Conservation (phyloP, 2,329 filamentous ascomycete species). For the Lasiodiplodia sp. region DNA sequence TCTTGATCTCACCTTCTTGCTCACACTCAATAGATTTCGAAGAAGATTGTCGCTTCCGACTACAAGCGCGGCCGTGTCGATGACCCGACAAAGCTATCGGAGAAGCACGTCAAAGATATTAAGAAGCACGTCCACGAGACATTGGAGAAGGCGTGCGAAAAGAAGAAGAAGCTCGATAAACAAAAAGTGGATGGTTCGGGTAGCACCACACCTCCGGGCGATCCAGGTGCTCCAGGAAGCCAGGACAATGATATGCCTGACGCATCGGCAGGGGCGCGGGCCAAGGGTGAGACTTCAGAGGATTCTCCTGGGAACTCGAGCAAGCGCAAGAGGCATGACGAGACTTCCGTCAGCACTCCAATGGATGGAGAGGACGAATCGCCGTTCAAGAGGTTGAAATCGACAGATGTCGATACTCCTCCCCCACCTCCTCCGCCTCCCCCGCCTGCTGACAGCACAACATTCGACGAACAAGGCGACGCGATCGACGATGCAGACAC, state of each 20-base stretch:
- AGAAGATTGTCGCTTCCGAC: slow-evolving; percentile 90
- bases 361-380: slow-evolving; percentile 34
- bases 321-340: slow-evolving; percentile 49
- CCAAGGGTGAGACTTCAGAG: slow-evolving; percentile 34
- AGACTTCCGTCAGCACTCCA: slow-evolving; percentile 21
- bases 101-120: slow-evolving; percentile 81
- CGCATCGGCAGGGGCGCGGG: slow-evolving; percentile 33
- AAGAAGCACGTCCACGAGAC: slow-evolving; percentile 85
- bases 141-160: slow-evolving; percentile 83
- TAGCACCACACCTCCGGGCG: slow-evolving; percentile 24
- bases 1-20: not conserved
- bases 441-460: slow-evolving; percentile 42
- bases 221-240: not conserved
- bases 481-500: slow-evolving; percentile 31
- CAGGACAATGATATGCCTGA: slow-evolving; percentile 35
- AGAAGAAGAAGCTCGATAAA: slow-evolving; percentile 74
- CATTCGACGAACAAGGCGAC: slow-evolving; percentile 35
- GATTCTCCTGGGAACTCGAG: slow-evolving; percentile 35
- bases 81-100: slow-evolving; percentile 77
- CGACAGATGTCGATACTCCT: slow-evolving; percentile 41
- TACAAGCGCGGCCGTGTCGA: slow-evolving; percentile 88
- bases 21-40: slow-evolving; percentile 58
- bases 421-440: slow-evolving; percentile 52
- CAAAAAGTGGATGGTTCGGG: slow-evolving; percentile 32
- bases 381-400: slow-evolving; percentile 44